A percentile compares a stretch with the other conserved stretches of the same genome.
Evolutionary conservation across 1,284 basidiomycete species (phyloP).

Genomic region (Trametes hirsuta): DNA sequence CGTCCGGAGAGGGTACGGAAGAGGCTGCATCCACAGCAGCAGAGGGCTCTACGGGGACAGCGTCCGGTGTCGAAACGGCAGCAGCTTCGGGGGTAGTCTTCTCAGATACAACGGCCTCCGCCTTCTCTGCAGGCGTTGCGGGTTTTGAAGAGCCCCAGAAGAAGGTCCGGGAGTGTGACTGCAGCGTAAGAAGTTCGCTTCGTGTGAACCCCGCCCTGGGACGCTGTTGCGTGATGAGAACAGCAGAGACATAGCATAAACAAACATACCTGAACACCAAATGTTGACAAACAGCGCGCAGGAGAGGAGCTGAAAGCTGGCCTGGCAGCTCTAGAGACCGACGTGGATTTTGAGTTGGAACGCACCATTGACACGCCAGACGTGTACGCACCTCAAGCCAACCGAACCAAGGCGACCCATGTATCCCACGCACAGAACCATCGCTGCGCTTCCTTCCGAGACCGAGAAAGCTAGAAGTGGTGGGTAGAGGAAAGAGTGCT

Average conservation of each 20-base stretch:
- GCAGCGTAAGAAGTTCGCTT: conserved; percentile 12
- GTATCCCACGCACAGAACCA: conserved; percentile 22
- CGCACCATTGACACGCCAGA: neutral
- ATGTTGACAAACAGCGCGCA: conserved; percentile 11
- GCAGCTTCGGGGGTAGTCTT: neutral
- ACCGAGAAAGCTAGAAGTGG: neutral
- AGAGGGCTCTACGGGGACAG: conserved; percentile 14
- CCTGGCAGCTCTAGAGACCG: conserved; percentile 5
- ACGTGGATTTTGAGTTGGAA: neutral
- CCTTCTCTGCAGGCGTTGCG: conserved; percentile 6
- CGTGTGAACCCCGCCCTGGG: conserved; percentile 7
- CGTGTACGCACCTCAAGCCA: conserved; percentile 18
- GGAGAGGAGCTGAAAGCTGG: conserved; percentile 9
- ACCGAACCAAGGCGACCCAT: conserved; percentile 19
- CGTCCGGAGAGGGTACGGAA: conserved; percentile 11
- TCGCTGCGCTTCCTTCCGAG: conserved; percentile 4
- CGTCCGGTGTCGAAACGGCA: conserved; percentile 7
- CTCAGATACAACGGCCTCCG: neutral
- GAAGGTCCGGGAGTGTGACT: conserved; percentile 22
- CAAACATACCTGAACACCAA: conserved; percentile 14
- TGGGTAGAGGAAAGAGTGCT: neutral
- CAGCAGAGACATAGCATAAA: neutral
- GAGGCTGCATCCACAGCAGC: conserved; percentile 14
- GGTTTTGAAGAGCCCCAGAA: conserved; percentile 30
- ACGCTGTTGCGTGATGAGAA: conserved; percentile 5